Percentiles rank a stretch among this genome's conserved stretches.
Conservation (phyloP, 2,329 filamentous ascomycete genomes). For the Thyridium curvatum region DNA sequence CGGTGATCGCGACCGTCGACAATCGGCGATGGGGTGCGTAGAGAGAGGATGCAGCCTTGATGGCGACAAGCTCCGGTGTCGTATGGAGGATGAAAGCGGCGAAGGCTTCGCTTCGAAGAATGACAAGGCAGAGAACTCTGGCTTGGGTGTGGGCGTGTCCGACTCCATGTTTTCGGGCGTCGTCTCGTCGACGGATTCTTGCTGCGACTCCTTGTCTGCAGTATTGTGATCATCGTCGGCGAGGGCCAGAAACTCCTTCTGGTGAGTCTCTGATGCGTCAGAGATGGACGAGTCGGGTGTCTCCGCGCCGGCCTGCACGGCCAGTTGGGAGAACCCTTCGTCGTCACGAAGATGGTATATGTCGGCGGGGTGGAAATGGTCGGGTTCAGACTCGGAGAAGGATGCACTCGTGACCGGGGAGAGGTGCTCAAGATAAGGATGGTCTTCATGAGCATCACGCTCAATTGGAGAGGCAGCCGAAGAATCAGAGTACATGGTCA, state of each 20-base stretch:
- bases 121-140: constrained; percentile 11
- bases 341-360: constrained; percentile 18
- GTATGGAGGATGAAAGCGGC: constrained; percentile 16
- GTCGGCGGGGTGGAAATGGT: constrained; percentile 23
- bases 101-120: constrained; percentile 17
- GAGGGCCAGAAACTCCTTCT: constrained; percentile 6
- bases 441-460: constrained; percentile 20
- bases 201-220: constrained; percentile 3
- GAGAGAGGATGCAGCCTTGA: constrained; percentile 19
- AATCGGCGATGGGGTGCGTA: constrained; percentile 11
- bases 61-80: constrained; percentile 20
- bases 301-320: constrained; percentile 37
- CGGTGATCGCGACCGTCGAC: constrained; percentile 21
- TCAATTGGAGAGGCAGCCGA: constrained; percentile 29
- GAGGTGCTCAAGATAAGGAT: constrained; percentile 18
- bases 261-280: constrained; percentile 32
- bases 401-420: constrained; percentile 43
- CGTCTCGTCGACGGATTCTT: constrained; percentile 2
- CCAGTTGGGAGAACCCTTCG: constrained; percentile 35
- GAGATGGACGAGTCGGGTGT: constrained; percentile 37
- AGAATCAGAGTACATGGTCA: constrained; percentile 40
- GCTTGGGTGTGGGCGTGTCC: constrained; percentile 17
- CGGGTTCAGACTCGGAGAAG: constrained; percentile 45
- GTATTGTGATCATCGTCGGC: constrained; percentile 5
- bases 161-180: constrained; percentile 9